phyloP scores from a whole-genome alignment of 192 early-diverging fungal genomes.

The Haplosporangium gracile region DNA sequence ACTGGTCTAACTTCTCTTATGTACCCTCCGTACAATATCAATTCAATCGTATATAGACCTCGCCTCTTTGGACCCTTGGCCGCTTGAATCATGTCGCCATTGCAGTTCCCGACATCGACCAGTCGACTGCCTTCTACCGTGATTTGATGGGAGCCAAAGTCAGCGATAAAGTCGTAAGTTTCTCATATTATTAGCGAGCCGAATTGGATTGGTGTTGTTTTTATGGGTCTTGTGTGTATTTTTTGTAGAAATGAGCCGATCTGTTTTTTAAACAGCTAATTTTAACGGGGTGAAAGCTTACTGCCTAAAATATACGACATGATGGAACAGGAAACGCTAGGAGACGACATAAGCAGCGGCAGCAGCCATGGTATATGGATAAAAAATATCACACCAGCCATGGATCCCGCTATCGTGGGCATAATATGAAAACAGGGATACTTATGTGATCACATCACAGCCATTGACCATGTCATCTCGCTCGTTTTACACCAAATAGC shows the following conservation, averaged over 20 bases:
- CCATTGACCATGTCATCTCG: neutral
- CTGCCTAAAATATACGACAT: too few relatives aligned
- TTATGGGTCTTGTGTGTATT: too few relatives aligned
- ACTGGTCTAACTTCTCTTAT: neutral
- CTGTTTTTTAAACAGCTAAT: too few relatives aligned
- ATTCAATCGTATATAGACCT: conserved; percentile 18
- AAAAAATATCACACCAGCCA: too few relatives aligned
- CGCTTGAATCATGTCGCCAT: conserved; percentile 87
- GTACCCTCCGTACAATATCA: too few relatives aligned
- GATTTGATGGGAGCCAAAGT: conserved; percentile 79
- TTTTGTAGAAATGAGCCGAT: neutral
- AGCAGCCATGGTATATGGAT: too few relatives aligned
- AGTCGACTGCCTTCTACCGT: conserved; percentile 77
- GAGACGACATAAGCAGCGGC: too few relatives aligned
- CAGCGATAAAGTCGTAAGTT: conserved; percentile 72
- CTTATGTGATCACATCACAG: too few relatives aligned
- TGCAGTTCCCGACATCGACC: conserved; percentile 81
- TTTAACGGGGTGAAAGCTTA: too few relatives aligned
- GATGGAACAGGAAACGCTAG: too few relatives aligned
- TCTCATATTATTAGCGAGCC: neutral
- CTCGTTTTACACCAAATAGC: conserved; percentile 37
- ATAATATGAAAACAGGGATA: too few relatives aligned
- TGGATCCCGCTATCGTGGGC: too few relatives aligned
- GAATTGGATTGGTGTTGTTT: neutral
- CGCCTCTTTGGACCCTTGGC: conserved; percentile 76